Conservation (phyloP, 2,329 filamentous ascomycete genomes). For the Furcasterigmium furcatum region DNA sequence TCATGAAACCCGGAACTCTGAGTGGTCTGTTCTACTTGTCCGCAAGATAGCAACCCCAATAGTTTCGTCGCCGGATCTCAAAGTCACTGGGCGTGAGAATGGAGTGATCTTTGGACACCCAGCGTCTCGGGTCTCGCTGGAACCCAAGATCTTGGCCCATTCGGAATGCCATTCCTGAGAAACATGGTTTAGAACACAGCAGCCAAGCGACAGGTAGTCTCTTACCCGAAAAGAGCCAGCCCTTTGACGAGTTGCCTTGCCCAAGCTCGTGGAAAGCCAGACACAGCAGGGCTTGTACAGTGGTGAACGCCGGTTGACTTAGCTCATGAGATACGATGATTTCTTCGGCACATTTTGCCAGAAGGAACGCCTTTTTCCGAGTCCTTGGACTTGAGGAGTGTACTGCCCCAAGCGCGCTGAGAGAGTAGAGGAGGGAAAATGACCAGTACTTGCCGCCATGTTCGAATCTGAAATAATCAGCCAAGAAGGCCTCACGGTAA, state of each 20-base stretch:
- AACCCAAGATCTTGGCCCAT: conserved; percentile 25
- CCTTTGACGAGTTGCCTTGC: conserved; percentile 19
- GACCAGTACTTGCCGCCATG: conserved; percentile 22
- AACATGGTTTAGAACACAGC: no score
- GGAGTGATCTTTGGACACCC: conserved; percentile 13
- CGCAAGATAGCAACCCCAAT: conserved; percentile 23
- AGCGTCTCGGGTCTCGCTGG: conserved; percentile 19
- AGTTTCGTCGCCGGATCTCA: conserved; percentile 21
- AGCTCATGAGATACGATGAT: conserved; percentile 18
- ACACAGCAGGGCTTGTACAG: conserved; percentile 20
- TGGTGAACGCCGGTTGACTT: conserved; percentile 15
- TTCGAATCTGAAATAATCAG: conserved; percentile 7
- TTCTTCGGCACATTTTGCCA: conserved; percentile 16
- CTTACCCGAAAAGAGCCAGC: conserved; percentile 16
- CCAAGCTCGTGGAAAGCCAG: conserved; percentile 22
- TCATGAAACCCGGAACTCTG: no score
- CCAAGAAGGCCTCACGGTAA: conserved; percentile 22
- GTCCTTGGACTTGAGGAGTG: conserved; percentile 14
- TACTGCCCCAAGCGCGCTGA: conserved; percentile 17
- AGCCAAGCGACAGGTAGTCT: no score
- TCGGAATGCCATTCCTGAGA: conserved; percentile 25
- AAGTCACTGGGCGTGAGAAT: conserved; percentile 13
- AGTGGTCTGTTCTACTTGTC: no score
- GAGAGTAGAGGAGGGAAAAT: conserved; percentile 12
- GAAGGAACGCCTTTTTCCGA: conserved; percentile 10